These are phyloP conservation scores for Drechslera avenae DNA, from an alignment of 2,329 filamentous ascomycete genomes.

Conservation along the genomic window DNA sequence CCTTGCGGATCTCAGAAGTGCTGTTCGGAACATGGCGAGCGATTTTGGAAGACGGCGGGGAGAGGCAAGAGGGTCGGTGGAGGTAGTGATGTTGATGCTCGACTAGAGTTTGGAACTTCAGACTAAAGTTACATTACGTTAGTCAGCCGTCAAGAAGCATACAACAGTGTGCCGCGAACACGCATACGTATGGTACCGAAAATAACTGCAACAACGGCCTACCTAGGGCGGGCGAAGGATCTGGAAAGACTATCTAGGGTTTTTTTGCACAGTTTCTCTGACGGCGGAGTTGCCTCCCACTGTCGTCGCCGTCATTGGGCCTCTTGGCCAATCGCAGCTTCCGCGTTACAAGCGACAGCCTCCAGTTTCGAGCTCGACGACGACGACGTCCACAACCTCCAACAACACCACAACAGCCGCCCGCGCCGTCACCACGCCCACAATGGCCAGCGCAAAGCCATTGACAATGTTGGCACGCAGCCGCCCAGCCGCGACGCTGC, in stretches of 20 bases:
- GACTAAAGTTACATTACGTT: slow-evolving; percentile 24
- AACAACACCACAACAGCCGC: slow-evolving; percentile 26
- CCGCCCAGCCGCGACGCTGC: slow-evolving; percentile 48
- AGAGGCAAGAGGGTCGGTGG: slow-evolving; percentile 31
- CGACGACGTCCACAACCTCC: slow-evolving; percentile 27
- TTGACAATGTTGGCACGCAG: slow-evolving; percentile 55
- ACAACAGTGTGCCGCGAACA: not conserved
- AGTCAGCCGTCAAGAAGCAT: slow-evolving; percentile 18
- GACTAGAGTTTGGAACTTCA: slow-evolving; percentile 28
- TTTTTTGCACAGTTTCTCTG: not conserved
- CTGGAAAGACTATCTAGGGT: not conserved
- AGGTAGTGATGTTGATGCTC: slow-evolving; percentile 34
- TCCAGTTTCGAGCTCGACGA: slow-evolving; percentile 30
- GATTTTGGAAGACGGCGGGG: slow-evolving; percentile 24
- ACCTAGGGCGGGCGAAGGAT: not conserved
- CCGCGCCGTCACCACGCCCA: slow-evolving; percentile 38
- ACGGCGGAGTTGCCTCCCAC: slow-evolving; percentile 17
- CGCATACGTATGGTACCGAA: slow-evolving; percentile 3
- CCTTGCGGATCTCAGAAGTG: slow-evolving; percentile 77
- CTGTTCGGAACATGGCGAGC: slow-evolving; percentile 84
- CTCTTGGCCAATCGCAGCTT: slow-evolving; percentile 40
- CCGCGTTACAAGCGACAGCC: slow-evolving; percentile 29
- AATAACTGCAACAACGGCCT: not conserved
- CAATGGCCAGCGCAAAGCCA: slow-evolving; percentile 56
- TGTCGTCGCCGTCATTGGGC: slow-evolving; percentile 26